Evolutionary conservation across 2,329 filamentous ascomycete species (phyloP).

Genomic region (Verticillium longisporum): DNA sequence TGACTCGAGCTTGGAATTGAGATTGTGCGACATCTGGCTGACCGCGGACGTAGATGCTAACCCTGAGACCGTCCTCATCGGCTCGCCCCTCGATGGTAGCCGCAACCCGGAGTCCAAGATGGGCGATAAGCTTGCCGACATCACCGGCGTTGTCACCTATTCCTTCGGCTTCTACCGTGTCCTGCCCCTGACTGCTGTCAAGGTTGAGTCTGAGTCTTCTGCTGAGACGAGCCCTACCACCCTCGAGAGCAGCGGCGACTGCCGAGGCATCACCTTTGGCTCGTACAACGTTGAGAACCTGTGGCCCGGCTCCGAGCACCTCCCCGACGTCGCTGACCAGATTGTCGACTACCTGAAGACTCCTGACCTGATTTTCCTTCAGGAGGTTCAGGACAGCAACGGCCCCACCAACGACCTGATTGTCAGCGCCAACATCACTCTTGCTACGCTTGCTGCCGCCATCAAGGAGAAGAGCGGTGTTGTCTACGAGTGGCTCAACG

Average conservation of each 20-base stretch:
- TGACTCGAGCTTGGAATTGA: neutral
- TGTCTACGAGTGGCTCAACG: conserved; percentile 52
- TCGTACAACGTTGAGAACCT: conserved; percentile 69
- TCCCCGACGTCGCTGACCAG: conserved; percentile 54
- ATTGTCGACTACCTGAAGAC: conserved; percentile 57
- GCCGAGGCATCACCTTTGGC: conserved; percentile 55
- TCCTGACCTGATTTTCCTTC: conserved; percentile 61
- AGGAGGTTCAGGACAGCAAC: conserved; percentile 64
- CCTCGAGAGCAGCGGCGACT: conserved; percentile 48
- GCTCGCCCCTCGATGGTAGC: conserved; percentile 57
- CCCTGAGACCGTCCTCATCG: conserved; percentile 62
- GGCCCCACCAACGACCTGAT: conserved; percentile 55
- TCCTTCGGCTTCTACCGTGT: conserved; percentile 64
- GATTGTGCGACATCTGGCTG: neutral
- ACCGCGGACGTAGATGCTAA: conserved; percentile 46
- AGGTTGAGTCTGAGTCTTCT: conserved; percentile 37
- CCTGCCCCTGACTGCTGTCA: conserved; percentile 53
- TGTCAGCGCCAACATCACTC: conserved; percentile 49
- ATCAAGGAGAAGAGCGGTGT: conserved; percentile 43
- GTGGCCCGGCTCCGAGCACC: conserved; percentile 44
- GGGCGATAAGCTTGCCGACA: conserved; percentile 56
- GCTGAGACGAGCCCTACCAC: conserved; percentile 41
- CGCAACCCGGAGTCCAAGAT: conserved; percentile 56
- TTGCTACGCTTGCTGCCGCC: conserved; percentile 45
- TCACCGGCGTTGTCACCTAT: conserved; percentile 62